Conservation (phyloP, 2,329 filamentous ascomycete genomes). For the Stagonosporopsis vannaccii region DNA sequence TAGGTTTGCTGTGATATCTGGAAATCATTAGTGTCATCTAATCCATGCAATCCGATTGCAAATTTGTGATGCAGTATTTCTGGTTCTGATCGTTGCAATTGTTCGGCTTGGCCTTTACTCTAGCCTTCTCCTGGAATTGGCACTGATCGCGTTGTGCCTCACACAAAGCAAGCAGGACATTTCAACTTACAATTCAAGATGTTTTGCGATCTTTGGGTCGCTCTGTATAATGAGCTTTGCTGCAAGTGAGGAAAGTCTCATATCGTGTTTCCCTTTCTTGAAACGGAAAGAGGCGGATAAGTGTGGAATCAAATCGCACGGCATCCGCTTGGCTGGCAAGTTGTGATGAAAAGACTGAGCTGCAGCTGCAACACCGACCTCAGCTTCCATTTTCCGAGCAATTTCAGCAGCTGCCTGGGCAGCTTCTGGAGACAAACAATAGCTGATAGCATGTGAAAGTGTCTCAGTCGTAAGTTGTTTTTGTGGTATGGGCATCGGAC, state of each 20-base stretch:
- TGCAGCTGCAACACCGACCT: constrained; percentile 52
- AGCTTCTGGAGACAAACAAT: constrained; percentile 52
- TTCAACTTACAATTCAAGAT: not conserved
- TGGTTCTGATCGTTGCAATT: not conserved
- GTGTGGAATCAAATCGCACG: not conserved
- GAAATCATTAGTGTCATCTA: constrained; percentile 2
- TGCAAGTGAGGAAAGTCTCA: not conserved
- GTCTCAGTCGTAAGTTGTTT: constrained; percentile 28
- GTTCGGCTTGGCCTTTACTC: too few species aligned
- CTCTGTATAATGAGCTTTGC: not conserved
- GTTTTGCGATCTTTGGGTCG: not conserved
- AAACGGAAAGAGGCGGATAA: not conserved
- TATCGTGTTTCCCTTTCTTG: not conserved
- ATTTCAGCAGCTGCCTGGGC: constrained; percentile 49
- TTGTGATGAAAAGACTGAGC: constrained; percentile 56
- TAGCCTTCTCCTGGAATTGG: too few species aligned
- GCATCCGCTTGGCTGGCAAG: not conserved
- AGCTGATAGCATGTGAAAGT: constrained; percentile 38
- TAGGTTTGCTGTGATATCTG: constrained; percentile 26
- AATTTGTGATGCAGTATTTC: not conserved
- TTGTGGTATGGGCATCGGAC: constrained; percentile 35
- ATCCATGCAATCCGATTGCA: not conserved
- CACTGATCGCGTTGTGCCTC: not conserved
- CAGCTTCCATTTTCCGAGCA: constrained; percentile 51
- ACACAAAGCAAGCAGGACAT: not conserved